Evolutionary conservation across 768 basidiomycete species (phyloP).

Genomic region (Hydnomerulius pinastri): DNA sequence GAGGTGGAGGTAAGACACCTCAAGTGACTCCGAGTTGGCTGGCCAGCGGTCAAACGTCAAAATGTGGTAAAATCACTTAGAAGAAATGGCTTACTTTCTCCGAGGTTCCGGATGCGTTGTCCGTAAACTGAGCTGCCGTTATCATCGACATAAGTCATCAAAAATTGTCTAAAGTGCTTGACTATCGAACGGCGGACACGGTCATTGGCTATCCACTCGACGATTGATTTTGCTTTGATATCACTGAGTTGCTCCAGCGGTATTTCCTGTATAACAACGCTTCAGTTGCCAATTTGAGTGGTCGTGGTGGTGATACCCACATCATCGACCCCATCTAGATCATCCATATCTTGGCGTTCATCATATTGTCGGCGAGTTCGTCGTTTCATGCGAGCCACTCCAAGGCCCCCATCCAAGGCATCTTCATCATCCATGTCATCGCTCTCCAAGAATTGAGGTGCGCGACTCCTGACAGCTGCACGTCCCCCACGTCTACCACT

Average conservation of each 20-base stretch:
- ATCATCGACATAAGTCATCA: conserved; percentile 96
- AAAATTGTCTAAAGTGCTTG: conserved; percentile 91
- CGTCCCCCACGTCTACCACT: conserved; percentile 68
- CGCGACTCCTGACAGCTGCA: conserved; percentile 76
- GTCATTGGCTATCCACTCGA: conserved; percentile 96
- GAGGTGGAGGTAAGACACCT: conserved; percentile 96
- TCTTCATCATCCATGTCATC: conserved; percentile 81
- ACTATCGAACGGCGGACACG: conserved; percentile 88
- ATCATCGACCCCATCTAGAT: conserved; percentile 87
- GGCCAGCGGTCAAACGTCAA: conserved; percentile 11
- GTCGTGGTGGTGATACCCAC: conserved; percentile 56
- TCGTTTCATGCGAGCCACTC: conserved; percentile 70
- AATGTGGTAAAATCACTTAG: conserved; percentile 6
- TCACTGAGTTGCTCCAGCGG: conserved; percentile 95
- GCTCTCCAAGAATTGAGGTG: conserved; percentile 85
- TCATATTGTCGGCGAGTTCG: conserved; percentile 92
- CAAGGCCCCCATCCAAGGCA: conserved; percentile 65
- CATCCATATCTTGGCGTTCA: conserved; percentile 87
- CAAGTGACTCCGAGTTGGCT: conserved; percentile 97
- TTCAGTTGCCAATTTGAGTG: conserved; percentile 22
- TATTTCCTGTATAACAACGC: conserved; percentile 62
- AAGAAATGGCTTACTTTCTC: conserved; percentile 75
- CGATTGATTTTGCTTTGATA: conserved; percentile 96
- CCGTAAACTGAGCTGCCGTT: conserved; percentile 92
- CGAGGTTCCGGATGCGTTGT: conserved; percentile 87